Evolutionary conservation across 1,139 yeast species (phyloP), one percentile per base, ranked within the genome.

Genomic region (Suhomyces maxii): DNA sequence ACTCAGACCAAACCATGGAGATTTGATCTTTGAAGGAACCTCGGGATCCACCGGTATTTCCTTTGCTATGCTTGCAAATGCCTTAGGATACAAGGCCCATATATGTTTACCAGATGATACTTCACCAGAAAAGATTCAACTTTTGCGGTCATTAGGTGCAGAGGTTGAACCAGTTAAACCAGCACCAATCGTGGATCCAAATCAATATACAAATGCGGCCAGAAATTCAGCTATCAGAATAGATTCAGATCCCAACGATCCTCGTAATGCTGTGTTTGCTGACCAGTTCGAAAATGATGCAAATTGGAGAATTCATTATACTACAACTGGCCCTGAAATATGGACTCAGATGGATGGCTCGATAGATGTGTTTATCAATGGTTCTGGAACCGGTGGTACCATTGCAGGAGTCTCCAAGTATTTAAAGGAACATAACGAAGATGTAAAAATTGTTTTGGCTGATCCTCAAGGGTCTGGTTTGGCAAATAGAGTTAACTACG

Each of bases 381-480:
- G 93, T 1, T 82, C 82, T 9, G 85, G 85, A 0, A 80, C 85
- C 0, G 78, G 91, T 31, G 91, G 91, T 31, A 93, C 99, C 3
- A 89, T 91, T 39, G 77, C 96, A 5, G 99, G 99, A 3, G 95
- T 90, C 2, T 79, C 95, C 0, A 76, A 75, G 49, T 90, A 71
- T 62, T 71, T 93, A 49, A 89, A 89, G 57, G 81, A 80, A 48
- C 62, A 68, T 42, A 54, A 68, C 14, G 64, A 73, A 1, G 40
- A 55, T 0, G 56, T 77, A 1, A 55, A 64, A 7, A 69, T 66
- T 39, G 76, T 83, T 1, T 70, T 93, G 34, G 96, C 97, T 0
- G 99, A 93, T 64, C 99, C 98, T 0, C 98, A 89, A 59, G 99
- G 99, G 0, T 84, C 95, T 10, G 99, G 99, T 0, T 77, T 93